phyloP scores from a whole-genome alignment of 1,284 basidiomycete species.

The Entoloma clypeatum region DNA sequence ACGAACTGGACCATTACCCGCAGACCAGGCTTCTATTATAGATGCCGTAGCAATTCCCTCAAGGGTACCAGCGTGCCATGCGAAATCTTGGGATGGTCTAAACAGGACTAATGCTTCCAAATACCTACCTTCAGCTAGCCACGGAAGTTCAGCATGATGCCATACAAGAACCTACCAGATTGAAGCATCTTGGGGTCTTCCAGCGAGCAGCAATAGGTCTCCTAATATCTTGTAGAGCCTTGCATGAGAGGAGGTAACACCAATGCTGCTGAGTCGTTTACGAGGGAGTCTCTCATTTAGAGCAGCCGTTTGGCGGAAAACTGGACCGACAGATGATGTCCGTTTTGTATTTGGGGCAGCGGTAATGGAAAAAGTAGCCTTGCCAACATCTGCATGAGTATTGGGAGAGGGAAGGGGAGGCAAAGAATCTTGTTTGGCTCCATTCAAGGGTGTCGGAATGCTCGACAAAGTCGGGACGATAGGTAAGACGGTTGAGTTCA shows the following conservation, averaged over 20 bases:
- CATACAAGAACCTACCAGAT: conserved; percentile 54
- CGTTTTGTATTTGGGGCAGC: conserved; percentile 47
- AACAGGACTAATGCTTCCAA: conserved; percentile 75
- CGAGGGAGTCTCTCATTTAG: conserved; percentile 42
- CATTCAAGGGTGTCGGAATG: conserved; percentile 52
- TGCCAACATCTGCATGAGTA: conserved; percentile 56
- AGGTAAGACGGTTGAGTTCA: conserved; percentile 64
- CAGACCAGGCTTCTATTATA: conserved; percentile 81
- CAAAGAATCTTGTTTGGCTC: conserved; percentile 39
- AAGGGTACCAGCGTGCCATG: conserved; percentile 84
- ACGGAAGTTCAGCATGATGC: conserved; percentile 10
- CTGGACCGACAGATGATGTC: conserved; percentile 44
- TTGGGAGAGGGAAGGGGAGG: conserved; percentile 45
- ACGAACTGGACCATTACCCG: conserved; percentile 68
- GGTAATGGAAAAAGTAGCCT: conserved; percentile 37
- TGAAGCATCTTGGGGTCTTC: conserved; percentile 74
- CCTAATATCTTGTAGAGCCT: conserved; percentile 85
- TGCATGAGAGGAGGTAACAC: conserved; percentile 69
- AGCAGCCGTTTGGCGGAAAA: conserved; percentile 49
- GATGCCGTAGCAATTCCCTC: conserved; percentile 79
- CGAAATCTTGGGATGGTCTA: conserved; percentile 66
- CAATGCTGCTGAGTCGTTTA: conserved; percentile 61
- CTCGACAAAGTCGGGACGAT: conserved; percentile 55
- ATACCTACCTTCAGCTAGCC: conserved; percentile 55
- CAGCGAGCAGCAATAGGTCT: conserved; percentile 83